Conservation (phyloP, 2,329 filamentous ascomycete species). For the Apiospora aurea region DNA sequence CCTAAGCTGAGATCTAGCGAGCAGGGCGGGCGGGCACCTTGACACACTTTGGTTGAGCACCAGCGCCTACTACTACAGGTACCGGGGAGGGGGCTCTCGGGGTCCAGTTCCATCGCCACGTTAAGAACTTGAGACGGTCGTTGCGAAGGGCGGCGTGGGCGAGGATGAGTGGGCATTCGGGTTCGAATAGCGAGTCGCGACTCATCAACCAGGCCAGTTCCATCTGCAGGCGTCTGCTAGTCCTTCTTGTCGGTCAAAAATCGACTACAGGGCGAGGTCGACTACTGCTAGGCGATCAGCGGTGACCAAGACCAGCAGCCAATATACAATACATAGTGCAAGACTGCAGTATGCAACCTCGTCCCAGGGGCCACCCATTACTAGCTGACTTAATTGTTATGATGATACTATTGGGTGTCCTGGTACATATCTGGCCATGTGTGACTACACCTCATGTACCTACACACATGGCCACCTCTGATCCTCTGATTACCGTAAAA, state of each 20-base stretch:
- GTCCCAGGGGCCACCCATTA: slow-evolving; percentile 9
- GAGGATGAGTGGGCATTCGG: slow-evolving; percentile 8
- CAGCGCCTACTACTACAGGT: neutral
- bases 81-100: neutral
- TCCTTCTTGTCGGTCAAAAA: slow-evolving; percentile 18
- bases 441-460: slow-evolving; percentile 9
- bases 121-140: slow-evolving; percentile 17
- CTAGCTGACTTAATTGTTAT: slow-evolving; percentile 15
- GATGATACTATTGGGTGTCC: slow-evolving; percentile 16
- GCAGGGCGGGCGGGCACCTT: slow-evolving; percentile 7
- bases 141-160: slow-evolving; percentile 15
- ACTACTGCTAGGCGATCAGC: slow-evolving; percentile 13
- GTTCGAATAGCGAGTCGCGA: slow-evolving; percentile 10
- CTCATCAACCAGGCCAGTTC: neutral
- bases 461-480: too few relatives aligned
- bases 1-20: slow-evolving; percentile 19
- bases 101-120: slow-evolving; percentile 20
- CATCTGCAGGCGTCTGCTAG: slow-evolving; percentile 19
- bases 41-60: slow-evolving; percentile 10
- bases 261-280: neutral
- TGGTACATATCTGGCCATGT: slow-evolving; percentile 9
- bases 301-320: slow-evolving; percentile 21
- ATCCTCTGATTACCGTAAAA: slow-evolving; percentile 18
- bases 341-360: slow-evolving; percentile 18
- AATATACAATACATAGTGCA: slow-evolving; percentile 21